Conservation (phyloP, 2,329 filamentous ascomycete species). For the Daldinia sp. region DNA sequence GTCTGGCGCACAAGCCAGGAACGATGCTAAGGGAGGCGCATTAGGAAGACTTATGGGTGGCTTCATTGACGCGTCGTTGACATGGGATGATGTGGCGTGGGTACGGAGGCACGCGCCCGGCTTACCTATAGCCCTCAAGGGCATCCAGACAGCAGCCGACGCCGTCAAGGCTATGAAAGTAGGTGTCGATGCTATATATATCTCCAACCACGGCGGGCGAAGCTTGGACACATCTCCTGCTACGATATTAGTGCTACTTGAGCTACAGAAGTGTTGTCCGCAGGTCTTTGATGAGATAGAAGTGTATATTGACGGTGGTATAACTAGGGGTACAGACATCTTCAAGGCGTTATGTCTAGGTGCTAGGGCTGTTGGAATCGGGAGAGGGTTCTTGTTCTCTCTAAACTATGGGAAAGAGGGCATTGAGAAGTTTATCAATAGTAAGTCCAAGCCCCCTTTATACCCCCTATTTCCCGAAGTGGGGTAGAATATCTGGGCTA, state of each 20-base stretch:
- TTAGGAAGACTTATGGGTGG: slow-evolving; percentile 63
- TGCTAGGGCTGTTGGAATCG: slow-evolving; percentile 69
- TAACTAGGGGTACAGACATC: slow-evolving; percentile 71
- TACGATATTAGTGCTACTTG: slow-evolving; percentile 66
- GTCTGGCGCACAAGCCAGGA: slow-evolving; percentile 57
- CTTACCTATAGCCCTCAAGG: slow-evolving; percentile 70
- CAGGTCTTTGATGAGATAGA: slow-evolving; percentile 67
- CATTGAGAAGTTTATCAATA: slow-evolving; percentile 60
- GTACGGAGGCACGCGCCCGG: slow-evolving; percentile 63
- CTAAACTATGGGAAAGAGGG: slow-evolving; percentile 69
- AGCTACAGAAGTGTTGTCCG: slow-evolving; percentile 68
- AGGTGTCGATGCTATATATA: slow-evolving; percentile 72
- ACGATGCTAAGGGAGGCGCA: slow-evolving; percentile 63
- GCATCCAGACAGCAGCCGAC: slow-evolving; percentile 73
- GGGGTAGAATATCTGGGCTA: neutral
- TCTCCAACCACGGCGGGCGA: slow-evolving; percentile 76
- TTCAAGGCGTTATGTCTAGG: slow-evolving; percentile 73
- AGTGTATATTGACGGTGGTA: slow-evolving; percentile 70
- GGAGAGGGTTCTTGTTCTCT: slow-evolving; percentile 67
- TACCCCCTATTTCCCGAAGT: neutral
- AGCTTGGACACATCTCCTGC: slow-evolving; percentile 60
- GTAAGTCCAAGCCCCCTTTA: slow-evolving; percentile 49
- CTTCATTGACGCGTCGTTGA: slow-evolving; percentile 65
- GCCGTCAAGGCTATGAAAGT: slow-evolving; percentile 66
- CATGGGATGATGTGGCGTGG: slow-evolving; percentile 73